Conservation (phyloP, 208 protist genomes). For the Leishmania tropica region DNA sequence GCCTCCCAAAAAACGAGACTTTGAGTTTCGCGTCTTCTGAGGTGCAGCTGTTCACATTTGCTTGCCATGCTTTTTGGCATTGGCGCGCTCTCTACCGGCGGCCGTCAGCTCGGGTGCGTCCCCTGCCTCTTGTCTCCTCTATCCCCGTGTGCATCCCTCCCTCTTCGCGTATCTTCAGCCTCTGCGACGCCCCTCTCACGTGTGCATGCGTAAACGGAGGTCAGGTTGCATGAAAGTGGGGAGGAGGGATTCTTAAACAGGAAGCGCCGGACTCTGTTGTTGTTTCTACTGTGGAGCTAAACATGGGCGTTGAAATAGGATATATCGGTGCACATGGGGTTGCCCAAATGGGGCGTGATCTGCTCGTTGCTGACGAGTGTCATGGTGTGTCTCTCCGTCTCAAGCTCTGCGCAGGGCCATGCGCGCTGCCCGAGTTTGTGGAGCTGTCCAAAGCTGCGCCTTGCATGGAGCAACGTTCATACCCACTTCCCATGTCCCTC, state of each 20-base stretch:
- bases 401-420: neutral
- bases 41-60: neutral
- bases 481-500: neutral
- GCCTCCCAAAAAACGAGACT: slow-evolving; percentile 75
- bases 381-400: neutral
- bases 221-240: neutral
- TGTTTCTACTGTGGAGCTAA: neutral
- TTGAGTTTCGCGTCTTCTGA: slow-evolving; percentile 91
- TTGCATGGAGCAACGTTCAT: neutral
- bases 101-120: neutral
- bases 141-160: neutral
- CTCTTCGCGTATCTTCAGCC: neutral
- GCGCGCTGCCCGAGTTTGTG: neutral
- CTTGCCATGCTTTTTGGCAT: neutral
- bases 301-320: neutral
- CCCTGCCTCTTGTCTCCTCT: neutral
- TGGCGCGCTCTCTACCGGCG: neutral
- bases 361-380: neutral
- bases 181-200: neutral
- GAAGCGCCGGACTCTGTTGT: neutral
- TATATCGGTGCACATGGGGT: neutral
- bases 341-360: neutral
- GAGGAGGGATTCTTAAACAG: neutral
- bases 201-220: neutral
- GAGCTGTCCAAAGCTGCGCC: neutral